Evolutionary conservation across 495 filamentous ascomycete species (phyloP).

Genomic region (Talaromyces proteolyticus): DNA sequence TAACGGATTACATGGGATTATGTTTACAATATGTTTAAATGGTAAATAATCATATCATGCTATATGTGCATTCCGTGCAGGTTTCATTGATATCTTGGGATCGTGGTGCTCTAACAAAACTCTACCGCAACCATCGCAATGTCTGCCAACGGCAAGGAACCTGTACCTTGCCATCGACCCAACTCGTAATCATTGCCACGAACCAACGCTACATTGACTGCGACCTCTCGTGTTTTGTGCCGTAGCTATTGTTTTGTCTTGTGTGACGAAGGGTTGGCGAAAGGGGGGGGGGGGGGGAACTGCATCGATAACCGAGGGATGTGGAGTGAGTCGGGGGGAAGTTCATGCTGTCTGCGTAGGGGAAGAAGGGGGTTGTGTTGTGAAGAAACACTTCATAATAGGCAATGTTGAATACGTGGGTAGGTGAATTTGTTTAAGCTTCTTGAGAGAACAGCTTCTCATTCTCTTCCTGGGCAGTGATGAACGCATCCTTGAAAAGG

Average conservation of each 20-base stretch:
- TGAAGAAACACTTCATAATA: constrained; percentile 6
- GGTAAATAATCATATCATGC: not conserved
- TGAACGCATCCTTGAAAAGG: constrained; percentile 94
- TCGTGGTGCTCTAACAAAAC: constrained; percentile 4
- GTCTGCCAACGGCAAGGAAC: not conserved
- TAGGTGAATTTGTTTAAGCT: constrained; percentile 13
- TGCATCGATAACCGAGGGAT: constrained; percentile 2
- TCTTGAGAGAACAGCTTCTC: constrained; percentile 69
- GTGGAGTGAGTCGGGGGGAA: not conserved
- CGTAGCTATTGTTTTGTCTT: not conserved
- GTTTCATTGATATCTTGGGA: constrained; percentile 5
- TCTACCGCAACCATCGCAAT: constrained; percentile 8
- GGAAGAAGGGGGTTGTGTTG: constrained; percentile 1
- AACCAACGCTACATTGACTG: not conserved
- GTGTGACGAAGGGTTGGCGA: not conserved
- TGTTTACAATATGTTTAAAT: too few relatives aligned
- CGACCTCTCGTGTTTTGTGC: constrained; percentile 4
- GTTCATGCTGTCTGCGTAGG: constrained; percentile 1
- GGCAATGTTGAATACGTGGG: constrained; percentile 1
- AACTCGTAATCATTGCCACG: too few relatives aligned
- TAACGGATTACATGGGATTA: too few relatives aligned
- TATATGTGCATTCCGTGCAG: constrained; percentile 5
- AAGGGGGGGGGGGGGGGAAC: not conserved
- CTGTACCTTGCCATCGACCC: not conserved
- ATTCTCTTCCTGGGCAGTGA: constrained; percentile 97